Percentiles rank a stretch among this genome's conserved stretches.
Evolutionary conservation across 202 grass and related monocot genomes (phyloP).

Genomic region (Panicum hallii): DNA sequence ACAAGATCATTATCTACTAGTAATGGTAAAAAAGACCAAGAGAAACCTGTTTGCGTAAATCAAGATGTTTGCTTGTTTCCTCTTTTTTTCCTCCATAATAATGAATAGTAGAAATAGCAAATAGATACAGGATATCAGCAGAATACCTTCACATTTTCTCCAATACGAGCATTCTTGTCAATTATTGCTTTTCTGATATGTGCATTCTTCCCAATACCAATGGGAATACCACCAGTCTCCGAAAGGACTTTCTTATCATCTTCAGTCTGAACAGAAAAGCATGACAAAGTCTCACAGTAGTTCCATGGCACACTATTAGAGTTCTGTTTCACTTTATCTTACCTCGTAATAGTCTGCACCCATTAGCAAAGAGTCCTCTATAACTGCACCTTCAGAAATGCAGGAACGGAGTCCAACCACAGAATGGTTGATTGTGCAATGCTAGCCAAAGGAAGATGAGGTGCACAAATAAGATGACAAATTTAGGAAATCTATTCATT

Average conservation of each 20-base stretch:
- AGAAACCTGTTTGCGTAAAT: constrained; percentile 23
- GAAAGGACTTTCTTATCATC: constrained; percentile 73
- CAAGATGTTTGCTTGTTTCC: neutral
- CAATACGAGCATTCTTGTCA: constrained; percentile 98
- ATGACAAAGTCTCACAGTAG: neutral
- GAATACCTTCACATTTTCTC: constrained; percentile 89
- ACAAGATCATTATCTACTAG: neutral
- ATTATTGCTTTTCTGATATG: constrained; percentile 96
- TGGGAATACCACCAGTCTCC: constrained; percentile 77
- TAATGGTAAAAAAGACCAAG: neutral
- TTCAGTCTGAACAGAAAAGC: constrained; percentile 68
- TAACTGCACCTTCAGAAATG: constrained; percentile 88
- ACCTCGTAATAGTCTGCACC: constrained; percentile 99
- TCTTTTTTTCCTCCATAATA: constrained; percentile 21
- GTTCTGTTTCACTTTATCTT: constrained; percentile 39
- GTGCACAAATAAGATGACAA: neutral
- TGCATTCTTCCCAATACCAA: constrained; percentile 91
- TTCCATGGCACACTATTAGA: constrained; percentile 11
- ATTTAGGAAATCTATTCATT: constrained; percentile 23
- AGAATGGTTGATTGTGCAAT: constrained; percentile 92
- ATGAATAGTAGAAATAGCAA: constrained; percentile 14
- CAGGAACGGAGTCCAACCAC: constrained; percentile 94
- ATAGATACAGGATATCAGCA: neutral
- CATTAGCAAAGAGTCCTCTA: constrained; percentile 95
- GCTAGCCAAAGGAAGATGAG: constrained; percentile 47